Evolutionary conservation across 208 protist genomes (phyloP), one percentile per base, ranked within the genome.

Genomic region (Trypanosoma melophagium): DNA sequence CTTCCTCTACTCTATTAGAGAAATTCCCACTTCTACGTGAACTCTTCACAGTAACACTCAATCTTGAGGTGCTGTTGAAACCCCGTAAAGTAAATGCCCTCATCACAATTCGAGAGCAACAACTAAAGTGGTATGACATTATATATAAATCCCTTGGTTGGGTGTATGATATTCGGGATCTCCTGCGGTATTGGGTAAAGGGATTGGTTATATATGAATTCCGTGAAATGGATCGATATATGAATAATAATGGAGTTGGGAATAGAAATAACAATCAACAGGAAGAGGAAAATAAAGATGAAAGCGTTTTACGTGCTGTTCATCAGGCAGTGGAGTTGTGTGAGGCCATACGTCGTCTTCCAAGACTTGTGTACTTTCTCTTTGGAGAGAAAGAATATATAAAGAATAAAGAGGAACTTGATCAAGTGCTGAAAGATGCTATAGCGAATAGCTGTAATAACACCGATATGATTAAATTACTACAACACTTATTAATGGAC

Each of bases 141-240:
- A 42, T 70, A 13, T 62, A 55, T 35, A 16, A 21, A 17, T 17
- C 14, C 45, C 31, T 70, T 22, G 25, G 45, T 44, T 8, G 44
- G 3, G 44, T 28, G 65, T 55, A 70, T 41, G 54, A 70, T 24
- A 41, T 62, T 31, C n/a, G 25, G 21, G 44, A 7, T 5, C 28
- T 70, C 19, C n/a, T 70, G 44, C 28, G 52, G 7, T 70, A 70
- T 45, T 70, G 65, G 65, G 55, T 62, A n/a, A 41, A 38, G 19
- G 65, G 65, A 35, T 25, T 70, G 5, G 44, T 70, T 12, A 41
- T 40, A 12, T 70, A 70, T 44, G 54, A 60, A 41, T 50, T 70
- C 24, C 35, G 44, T 44, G 56, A 58, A n/a, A 62, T 70, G 7
- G 19, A 25, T 16, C 45, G 53, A 19, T 58, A 7, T 31, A 22